These are phyloP conservation scores for Microascus cirrosus DNA, from an alignment of 2,329 filamentous ascomycete genomes.

Conservation along the genomic window DNA sequence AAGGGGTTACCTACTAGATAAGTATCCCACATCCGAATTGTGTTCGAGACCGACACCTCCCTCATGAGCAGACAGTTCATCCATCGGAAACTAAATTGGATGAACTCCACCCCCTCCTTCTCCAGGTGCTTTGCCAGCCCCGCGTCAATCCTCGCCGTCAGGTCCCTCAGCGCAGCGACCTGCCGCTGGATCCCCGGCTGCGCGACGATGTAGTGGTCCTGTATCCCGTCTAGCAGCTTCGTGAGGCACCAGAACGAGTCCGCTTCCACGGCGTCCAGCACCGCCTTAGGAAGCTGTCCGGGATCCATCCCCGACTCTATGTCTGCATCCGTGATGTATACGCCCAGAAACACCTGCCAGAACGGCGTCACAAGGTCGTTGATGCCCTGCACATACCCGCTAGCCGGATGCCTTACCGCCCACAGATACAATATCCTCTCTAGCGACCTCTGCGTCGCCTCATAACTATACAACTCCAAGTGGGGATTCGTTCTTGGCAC, in stretches of 20 bases:
- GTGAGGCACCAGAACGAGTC: constrained; percentile 98
- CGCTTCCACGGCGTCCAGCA: constrained; percentile 92
- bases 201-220: constrained; percentile 97
- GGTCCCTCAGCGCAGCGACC: constrained; percentile 75
- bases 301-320: constrained; percentile 95
- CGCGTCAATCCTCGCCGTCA: constrained; percentile 82
- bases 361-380: constrained; percentile 97
- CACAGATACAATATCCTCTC: constrained; percentile 95
- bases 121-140: constrained; percentile 80
- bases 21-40: constrained; percentile 98
- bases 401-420: constrained; percentile 94
- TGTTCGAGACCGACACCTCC: constrained; percentile 92
- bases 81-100: constrained; percentile 98
- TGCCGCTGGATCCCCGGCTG: constrained; percentile 95
- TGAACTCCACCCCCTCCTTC: constrained; percentile 88
- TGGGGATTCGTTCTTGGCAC: constrained; percentile 94
- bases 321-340: constrained; percentile 89
- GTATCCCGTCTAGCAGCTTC: constrained; percentile 95
- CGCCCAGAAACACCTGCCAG: constrained; percentile 92
- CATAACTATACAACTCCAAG: constrained; percentile 87
- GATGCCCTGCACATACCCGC: constrained; percentile 96
- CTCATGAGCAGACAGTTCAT: constrained; percentile 99
- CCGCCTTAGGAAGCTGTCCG: constrained; percentile 78
- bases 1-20: constrained; percentile 61
- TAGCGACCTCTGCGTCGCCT: constrained; percentile 86